Conservation (phyloP, 176 grass and related monocot species). For the Musa acuminata region DNA sequence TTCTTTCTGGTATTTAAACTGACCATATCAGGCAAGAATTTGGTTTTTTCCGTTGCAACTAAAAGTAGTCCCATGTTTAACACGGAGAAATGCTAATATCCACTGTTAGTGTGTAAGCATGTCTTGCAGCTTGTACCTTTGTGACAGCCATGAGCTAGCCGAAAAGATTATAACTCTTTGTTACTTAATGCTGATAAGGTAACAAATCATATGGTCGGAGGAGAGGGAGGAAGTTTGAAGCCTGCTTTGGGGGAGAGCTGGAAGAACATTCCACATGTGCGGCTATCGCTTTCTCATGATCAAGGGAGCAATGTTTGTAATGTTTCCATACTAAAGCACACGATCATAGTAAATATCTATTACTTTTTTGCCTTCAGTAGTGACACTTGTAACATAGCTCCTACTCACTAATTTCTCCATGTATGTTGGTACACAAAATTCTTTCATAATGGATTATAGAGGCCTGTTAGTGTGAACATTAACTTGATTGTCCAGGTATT, state of each 20-base stretch:
- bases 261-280: constrained; percentile 61
- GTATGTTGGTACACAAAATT: too few relatives aligned
- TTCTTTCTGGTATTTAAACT: too few relatives aligned
- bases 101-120: background rate
- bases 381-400: constrained; percentile 6
- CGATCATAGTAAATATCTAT: constrained; percentile 35
- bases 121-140: background rate
- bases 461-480: too few relatives aligned
- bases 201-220: constrained; percentile 9
- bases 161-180: background rate
- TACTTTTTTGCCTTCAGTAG: background rate
- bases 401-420: background rate
- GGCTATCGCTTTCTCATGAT: constrained; percentile 35
- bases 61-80: too few relatives aligned
- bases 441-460: too few relatives aligned
- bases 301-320: constrained; percentile 32
- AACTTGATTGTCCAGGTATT: background rate
- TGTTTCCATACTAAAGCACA: constrained; percentile 53
- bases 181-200: constrained; percentile 1
- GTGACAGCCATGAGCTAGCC: background rate
- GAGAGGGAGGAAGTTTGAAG: constrained; percentile 19
- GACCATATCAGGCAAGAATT: too few relatives aligned
- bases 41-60: too few relatives aligned
- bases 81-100: too few relatives aligned
- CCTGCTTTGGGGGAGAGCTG: constrained; percentile 63